Base-by-base conservation (phyloP, 2,329 filamentous ascomycete species). In the Exophiala oligosperma region DNA sequence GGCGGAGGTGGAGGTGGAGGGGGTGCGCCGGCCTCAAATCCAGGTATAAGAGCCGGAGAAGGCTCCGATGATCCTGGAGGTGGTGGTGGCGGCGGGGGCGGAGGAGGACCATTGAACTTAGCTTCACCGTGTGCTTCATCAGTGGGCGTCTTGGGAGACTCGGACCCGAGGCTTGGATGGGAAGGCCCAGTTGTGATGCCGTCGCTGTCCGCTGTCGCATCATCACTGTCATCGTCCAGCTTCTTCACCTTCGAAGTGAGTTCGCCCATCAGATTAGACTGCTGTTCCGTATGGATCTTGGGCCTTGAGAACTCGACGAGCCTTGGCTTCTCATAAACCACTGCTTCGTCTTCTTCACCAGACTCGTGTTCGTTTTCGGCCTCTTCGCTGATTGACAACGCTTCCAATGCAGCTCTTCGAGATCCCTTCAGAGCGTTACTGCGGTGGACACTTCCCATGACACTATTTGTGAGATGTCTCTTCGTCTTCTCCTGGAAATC, bases 231-330 rank as follows among this genome's bases (percentile, higher is more conserved):
- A 67, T 92, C 89, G 70, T 88, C 90, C 47, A 80, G 88, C 60
- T 78, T 84, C 75, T 87, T 88, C 68, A 93, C 83, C 74, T 89
- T 94, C 51, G 86, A 84, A 35, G 85, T 83, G 65, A 96, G 87
- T 73, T 96, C 80, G 77, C 81, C 75, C 78, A 88, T 69, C 76
- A 93, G 72, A 70, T 85, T 78, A 79, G 85, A 78, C 78, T 87
- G 80, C 79, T 91, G 74, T 74, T 83, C 73, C 43, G 79, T 75
- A 60, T 80, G 80, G 70, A 87, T 77, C 69, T 83, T 84, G 2
- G 91, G 91, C 61, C 91, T 84, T 71, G 84, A 88, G 74, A 93
- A 84, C 72, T 94, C 84, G 57, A 96, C 84, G 50, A 96, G 77
- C 55, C 87, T 84, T 40, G 92, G 90, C 74, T 87, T 93, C 75